These are phyloP conservation scores for Neurospora intermedia DNA, from an alignment of 495 filamentous ascomycete species.

Conservation along the genomic window DNA sequence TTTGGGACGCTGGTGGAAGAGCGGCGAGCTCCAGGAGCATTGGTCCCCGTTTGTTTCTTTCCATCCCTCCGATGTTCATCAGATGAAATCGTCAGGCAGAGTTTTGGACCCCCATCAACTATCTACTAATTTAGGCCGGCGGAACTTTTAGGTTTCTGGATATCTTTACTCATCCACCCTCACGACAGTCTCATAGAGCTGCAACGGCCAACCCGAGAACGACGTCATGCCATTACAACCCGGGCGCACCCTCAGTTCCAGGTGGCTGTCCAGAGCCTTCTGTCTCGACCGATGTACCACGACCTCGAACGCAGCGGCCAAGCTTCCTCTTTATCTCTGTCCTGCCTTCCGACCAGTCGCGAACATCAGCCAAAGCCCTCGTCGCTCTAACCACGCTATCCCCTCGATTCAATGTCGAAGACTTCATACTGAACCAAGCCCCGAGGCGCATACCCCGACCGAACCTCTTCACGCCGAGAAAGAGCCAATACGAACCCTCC, in stretches of 20 bases:
- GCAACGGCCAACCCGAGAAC: not conserved
- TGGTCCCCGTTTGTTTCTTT: not conserved
- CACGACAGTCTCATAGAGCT: not conserved
- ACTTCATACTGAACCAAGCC: slow-evolving; percentile 19
- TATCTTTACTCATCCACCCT: not conserved
- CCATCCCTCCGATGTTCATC: not conserved
- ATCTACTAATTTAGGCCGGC: not conserved
- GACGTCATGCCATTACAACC: slow-evolving; percentile 13
- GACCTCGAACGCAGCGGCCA: slow-evolving; percentile 6
- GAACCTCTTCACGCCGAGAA: not conserved
- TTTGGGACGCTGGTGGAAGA: not conserved
- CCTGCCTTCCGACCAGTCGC: slow-evolving; percentile 21
- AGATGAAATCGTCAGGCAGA: not conserved
- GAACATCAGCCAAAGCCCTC: not conserved
- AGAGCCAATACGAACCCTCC: slow-evolving; percentile 28
- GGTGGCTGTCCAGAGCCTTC: slow-evolving; percentile 33
- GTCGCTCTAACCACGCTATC: slow-evolving; percentile 12
- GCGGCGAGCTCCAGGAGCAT: not conserved
- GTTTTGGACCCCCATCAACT: not conserved
- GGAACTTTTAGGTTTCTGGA: not conserved
- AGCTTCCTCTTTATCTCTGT: slow-evolving; percentile 34
- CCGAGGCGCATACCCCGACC: not conserved
- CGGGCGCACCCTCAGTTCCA: slow-evolving; percentile 13
- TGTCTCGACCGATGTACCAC: slow-evolving; percentile 24
- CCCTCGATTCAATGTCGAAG: slow-evolving; percentile 14